Evolutionary conservation across 2,329 filamentous ascomycete genomes (phyloP), one percentile per base, ranked within the genome.

Genomic region (Aureobasidium musti): DNA sequence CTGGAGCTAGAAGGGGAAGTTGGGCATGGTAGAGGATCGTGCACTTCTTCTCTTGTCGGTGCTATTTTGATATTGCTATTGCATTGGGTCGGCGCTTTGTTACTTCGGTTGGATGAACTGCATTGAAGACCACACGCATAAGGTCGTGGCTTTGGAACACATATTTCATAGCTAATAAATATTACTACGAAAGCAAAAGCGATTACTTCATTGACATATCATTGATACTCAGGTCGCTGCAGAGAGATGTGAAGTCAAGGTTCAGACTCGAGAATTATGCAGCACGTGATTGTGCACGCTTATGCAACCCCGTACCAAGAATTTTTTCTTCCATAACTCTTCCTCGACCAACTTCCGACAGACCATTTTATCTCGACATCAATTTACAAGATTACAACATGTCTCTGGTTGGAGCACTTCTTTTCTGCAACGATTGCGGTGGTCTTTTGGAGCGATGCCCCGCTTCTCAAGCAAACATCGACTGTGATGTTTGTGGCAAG

Each of bases 381-480:
- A 28, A 5, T 21, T 23, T 35, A 17, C 17, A 63, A 63, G 5
- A 63, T 30, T 7, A 47, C 50, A 63, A 47, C n/a, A 97, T 97
- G 94, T 88, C 93, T 71, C 88, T 91, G 21, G 92, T 97, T 71
- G 94, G 93, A 65, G 94, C 92, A 60, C 83, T 98, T 50, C 89
- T 97, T 43, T 98, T 98, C 79, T 98, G 94, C 81, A 91, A 86
- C 65, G 91, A 94, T 76, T 98, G 94, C 78, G 94, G 94, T 69
- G 96, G 96, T 77, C 84, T 97, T 3, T 82, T 98, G 53, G 92
- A 95, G 65, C 86, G 89, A 65, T 92, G 91, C 54, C 89, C 89
- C 70, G 91, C 91, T 68, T 89, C 88, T 67, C 84, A 87, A 71
- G 90, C 92, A 75, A 90, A 85, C 91, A 67, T 81, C 97, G 68